Evolutionary conservation across 768 basidiomycete species (phyloP).

Genomic region (Lactarius quietus): DNA sequence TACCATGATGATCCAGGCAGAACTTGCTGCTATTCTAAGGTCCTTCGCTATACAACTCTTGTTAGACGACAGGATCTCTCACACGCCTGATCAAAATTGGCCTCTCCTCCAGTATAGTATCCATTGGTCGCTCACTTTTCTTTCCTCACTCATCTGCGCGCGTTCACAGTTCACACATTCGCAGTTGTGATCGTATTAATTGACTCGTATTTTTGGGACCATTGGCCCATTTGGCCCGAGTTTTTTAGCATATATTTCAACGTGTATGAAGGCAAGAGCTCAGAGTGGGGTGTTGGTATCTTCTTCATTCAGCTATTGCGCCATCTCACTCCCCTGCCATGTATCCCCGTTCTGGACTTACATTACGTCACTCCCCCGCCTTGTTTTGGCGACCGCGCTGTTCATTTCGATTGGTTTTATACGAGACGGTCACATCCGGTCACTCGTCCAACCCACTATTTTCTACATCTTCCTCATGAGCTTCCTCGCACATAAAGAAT

Average conservation of each 20-base stretch:
- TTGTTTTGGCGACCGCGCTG: no score
- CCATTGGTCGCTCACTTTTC: conserved; percentile 44
- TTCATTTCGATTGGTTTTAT: no score
- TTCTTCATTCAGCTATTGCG: not conserved
- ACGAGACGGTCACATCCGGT: no score
- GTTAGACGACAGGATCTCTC: conserved; percentile 38
- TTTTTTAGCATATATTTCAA: no score
- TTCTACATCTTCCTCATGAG: no score
- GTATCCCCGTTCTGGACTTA: conserved; percentile 69
- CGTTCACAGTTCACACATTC: not conserved
- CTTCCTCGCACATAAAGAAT: no score
- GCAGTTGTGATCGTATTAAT: conserved; percentile 58
- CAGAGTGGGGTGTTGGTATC: no score
- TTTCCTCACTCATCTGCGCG: not conserved
- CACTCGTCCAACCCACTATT: no score
- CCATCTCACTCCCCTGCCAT: conserved; percentile 37
- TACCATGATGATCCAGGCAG: conserved; percentile 72
- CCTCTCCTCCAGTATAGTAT: conserved; percentile 44
- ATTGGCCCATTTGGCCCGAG: no score
- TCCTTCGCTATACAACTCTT: conserved; percentile 58
- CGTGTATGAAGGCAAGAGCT: no score
- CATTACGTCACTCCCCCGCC: conserved; percentile 69
- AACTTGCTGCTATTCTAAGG: conserved; percentile 64
- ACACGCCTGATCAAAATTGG: conserved; percentile 47
- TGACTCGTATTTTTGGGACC: conserved; percentile 86